Conservation (phyloP, 768 basidiomycete species). For the Suillus alpinus region DNA sequence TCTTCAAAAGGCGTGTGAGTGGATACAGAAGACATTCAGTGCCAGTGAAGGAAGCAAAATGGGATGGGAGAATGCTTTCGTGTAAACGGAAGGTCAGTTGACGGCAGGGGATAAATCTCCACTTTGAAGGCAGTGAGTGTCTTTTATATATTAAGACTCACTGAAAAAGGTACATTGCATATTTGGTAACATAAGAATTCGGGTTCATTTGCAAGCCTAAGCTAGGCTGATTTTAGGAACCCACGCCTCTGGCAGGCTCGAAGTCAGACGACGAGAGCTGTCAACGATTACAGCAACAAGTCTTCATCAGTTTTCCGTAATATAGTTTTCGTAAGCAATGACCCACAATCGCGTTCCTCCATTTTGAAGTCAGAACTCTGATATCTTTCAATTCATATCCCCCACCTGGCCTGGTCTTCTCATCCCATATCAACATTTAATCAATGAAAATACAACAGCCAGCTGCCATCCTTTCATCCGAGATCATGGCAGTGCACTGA, state of each 20-base stretch:
- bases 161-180: conserved; percentile 23
- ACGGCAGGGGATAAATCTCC: conserved; percentile 19
- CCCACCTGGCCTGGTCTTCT: neutral
- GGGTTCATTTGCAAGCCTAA: conserved; percentile 18
- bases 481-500: too few relatives aligned
- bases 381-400: conserved; percentile 18
- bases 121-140: conserved; percentile 7
- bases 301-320: conserved; percentile 27
- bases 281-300: conserved; percentile 28
- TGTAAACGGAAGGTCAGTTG: conserved; percentile 8
- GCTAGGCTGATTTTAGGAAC: conserved; percentile 22
- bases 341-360: conserved; percentile 24
- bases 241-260: conserved; percentile 30
- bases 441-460: conserved; percentile 25
- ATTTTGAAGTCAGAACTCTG: conserved; percentile 23
- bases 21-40: conserved; percentile 2
- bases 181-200: conserved; percentile 15
- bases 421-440: conserved; percentile 18
- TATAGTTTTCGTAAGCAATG: conserved; percentile 22
- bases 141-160: conserved; percentile 23
- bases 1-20: conserved; percentile 1
- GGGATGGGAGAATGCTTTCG: neutral
- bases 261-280: conserved; percentile 27
- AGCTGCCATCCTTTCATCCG: neutral
- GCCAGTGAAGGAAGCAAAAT: neutral